phyloP scores from a whole-genome alignment of 495 filamentous ascomycete species.

The Lophiostoma macrostomum region DNA sequence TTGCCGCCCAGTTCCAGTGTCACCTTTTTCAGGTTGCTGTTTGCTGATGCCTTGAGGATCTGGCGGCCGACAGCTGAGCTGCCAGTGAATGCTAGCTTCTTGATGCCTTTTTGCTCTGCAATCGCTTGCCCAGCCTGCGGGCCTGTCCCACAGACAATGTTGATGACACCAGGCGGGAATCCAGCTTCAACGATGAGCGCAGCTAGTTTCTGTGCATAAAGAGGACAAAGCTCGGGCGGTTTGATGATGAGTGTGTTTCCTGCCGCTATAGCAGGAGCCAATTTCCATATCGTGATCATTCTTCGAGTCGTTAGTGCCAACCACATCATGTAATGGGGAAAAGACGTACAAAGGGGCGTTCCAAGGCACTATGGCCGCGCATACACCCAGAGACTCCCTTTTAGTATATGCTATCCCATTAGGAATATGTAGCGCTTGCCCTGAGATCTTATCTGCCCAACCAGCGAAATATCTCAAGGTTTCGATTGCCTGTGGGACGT shows the following conservation, averaged over 20 bases:
- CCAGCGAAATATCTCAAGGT: no score
- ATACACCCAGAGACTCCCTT: constrained; percentile 18
- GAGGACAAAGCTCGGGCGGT: constrained; percentile 10
- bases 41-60: constrained; percentile 32
- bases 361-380: constrained; percentile 19
- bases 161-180: constrained; percentile 23
- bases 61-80: constrained; percentile 25
- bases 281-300: constrained; percentile 5
- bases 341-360: no score
- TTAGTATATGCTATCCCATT: no score
- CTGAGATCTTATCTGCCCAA: no score
- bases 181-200: constrained; percentile 14
- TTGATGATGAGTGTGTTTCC: constrained; percentile 25
- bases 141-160: constrained; percentile 13
- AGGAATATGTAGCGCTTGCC: no score
- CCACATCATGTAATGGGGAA: no score
- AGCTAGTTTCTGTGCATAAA: neutral
- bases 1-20: constrained; percentile 34
- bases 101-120: constrained; percentile 31
- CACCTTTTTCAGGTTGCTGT: constrained; percentile 36
- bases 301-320: no score
- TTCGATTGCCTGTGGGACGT: no score
- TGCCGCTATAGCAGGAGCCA: constrained; percentile 10
- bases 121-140: neutral
- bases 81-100: constrained; percentile 40